Evolutionary conservation across 805 yeast genomes (phyloP), one percentile per base, ranked within the genome.

Genomic region (Saturnispora sanitii): DNA sequence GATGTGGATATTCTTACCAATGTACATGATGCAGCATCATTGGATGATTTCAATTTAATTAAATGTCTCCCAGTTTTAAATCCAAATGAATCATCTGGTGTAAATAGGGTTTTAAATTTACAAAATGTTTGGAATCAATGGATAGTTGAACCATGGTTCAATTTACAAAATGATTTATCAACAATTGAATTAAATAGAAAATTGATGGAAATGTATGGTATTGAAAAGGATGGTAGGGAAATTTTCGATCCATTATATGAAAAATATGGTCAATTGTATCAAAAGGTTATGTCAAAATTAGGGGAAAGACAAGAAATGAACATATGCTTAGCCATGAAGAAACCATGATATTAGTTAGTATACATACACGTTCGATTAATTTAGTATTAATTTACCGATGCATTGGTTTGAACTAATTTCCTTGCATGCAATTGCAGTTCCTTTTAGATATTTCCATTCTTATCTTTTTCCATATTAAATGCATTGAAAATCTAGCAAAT

Each of bases 1-100:
- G 96, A 88, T 58, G 68, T 79, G 32, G 60, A 68, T 35, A 65
- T 67, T 42, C 66, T 71, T 2, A 70, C 64, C 16, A 54, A 52
- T 16, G 73, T 71, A 19, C 82, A 75, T 45, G 28, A 43, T 5
- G 43, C 43, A 19, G 38, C 40, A 17, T 41, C 26, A 8, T 22
- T 53, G 17, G 45, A 45, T 35, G 33, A 43, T 2, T 82, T 86
- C 87, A 58, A 66, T 11, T 40, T 65, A 4, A 25, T 77, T 0
- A 46, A 53, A 19, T 77, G 85, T 53, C 56, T 61, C 12, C 60
- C 67, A 15, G 66, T 80, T 33, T 67, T 80, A 11, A 69, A 79
- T 49, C 69, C 74, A 6, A 74, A 68, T 11, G 47, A 58, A n/a
- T 77, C 80, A 35, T 48, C 51, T 19, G 79, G 82, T 2, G 36